Percentiles rank a stretch among this genome's conserved stretches.
Evolutionary conservation across 1,139 yeast genomes (phyloP).

Genomic region (Schwanniomyces etchellsii): DNA sequence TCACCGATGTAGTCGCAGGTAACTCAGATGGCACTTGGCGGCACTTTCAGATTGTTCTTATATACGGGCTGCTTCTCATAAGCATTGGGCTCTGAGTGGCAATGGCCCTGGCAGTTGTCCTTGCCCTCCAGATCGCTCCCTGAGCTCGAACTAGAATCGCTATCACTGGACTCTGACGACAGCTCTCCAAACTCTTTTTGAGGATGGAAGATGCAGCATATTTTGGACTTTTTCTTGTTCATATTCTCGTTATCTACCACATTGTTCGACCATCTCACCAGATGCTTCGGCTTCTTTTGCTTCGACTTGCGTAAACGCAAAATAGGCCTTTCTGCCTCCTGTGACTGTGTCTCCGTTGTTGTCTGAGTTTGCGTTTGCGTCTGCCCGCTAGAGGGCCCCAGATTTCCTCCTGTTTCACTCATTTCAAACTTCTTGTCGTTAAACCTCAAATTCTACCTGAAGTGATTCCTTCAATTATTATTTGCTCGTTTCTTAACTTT

Average conservation of each 20-base stretch:
- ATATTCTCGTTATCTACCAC: slow-evolving; percentile 85
- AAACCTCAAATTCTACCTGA: too few species aligned
- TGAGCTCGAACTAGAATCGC: slow-evolving; percentile 30
- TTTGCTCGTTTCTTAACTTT: not conserved
- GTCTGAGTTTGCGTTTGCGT: slow-evolving; percentile 2
- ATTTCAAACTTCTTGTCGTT: not conserved
- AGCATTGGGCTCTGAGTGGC: slow-evolving; percentile 53
- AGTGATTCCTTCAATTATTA: not conserved
- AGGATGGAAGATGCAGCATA: slow-evolving; percentile 95
- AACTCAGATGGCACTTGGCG: not conserved
- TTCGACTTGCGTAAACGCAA: slow-evolving; percentile 2
- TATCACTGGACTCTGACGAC: slow-evolving; percentile 21
- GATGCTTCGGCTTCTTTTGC: slow-evolving; percentile 24
- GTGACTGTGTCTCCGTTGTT: slow-evolving; percentile 1
- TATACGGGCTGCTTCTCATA: slow-evolving; percentile 72
- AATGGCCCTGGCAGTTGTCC: slow-evolving; percentile 10
- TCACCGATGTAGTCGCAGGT: too few species aligned
- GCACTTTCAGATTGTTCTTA: slow-evolving; percentile 15
- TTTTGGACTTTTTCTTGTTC: slow-evolving; percentile 83
- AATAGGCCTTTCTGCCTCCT: slow-evolving; percentile 3
- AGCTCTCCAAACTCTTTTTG: slow-evolving; percentile 66
- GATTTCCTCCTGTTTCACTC: not conserved
- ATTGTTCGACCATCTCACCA: slow-evolving; percentile 79
- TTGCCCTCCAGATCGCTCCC: slow-evolving; percentile 5
- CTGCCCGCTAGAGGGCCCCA: not conserved